phyloP scores from a whole-genome alignment of 169 alveolate species.

The Eimeria necatrix region DNA sequence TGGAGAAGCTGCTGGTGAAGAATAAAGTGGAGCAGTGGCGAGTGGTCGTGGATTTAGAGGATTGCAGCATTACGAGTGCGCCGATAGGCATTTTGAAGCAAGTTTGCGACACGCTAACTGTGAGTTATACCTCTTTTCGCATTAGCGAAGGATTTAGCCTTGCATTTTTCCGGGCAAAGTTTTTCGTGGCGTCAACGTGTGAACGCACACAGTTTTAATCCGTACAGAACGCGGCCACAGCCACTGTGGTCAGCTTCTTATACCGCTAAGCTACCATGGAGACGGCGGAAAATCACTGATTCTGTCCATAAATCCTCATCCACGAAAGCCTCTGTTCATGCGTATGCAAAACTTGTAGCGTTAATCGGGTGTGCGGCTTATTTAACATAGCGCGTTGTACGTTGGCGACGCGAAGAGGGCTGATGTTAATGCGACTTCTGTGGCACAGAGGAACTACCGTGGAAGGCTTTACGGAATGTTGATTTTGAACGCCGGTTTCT shows the following conservation, averaged over 20 bases:
- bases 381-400: background rate
- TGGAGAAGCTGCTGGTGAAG: slow-evolving; percentile 85
- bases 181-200: too few relatives aligned
- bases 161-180: too few relatives aligned
- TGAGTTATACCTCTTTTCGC: background rate
- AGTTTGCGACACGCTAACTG: slow-evolving; percentile 83
- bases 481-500: slow-evolving; percentile 84
- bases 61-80: slow-evolving; percentile 82
- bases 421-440: background rate
- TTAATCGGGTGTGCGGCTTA: background rate
- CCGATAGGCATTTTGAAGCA: slow-evolving; percentile 85
- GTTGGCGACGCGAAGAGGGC: background rate
- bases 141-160: background rate
- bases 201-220: too few relatives aligned
- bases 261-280: too few relatives aligned
- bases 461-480: slow-evolving; percentile 85
- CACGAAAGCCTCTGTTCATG: too few relatives aligned
- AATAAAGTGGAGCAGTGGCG: slow-evolving; percentile 88
- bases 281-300: too few relatives aligned
- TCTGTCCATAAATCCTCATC: too few relatives aligned
- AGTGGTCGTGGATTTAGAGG: slow-evolving; percentile 85
- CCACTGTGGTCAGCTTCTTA: too few relatives aligned
- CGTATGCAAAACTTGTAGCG: too few relatives aligned
- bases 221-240: too few relatives aligned
- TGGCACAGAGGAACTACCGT: slow-evolving; percentile 85